phyloP scores from a whole-genome alignment of 805 yeast genomes.

The Schwanniomyces vanrijiae region DNA sequence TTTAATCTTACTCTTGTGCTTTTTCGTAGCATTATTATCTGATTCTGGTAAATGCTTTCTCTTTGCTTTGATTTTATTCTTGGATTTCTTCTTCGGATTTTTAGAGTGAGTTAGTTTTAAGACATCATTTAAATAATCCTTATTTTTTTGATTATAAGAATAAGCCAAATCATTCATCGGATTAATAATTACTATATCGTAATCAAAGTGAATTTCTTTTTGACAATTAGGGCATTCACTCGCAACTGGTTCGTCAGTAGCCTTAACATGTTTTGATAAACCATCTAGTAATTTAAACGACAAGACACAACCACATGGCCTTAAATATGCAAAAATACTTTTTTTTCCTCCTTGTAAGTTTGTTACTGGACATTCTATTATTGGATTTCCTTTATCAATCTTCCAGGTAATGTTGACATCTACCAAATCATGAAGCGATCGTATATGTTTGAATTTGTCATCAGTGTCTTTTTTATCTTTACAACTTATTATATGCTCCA shows the following conservation, averaged over 20 bases:
- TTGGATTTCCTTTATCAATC: conserved; percentile 5
- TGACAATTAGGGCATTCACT: conserved; percentile 35
- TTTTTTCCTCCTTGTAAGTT: conserved; percentile 15
- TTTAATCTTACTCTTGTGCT: background rate
- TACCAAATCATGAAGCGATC: conserved; percentile 24
- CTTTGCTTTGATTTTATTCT: background rate
- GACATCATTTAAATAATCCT: conserved; percentile 7
- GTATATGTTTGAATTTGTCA: conserved; percentile 19
- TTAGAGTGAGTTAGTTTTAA: conserved; percentile 26
- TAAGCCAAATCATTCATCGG: conserved; percentile 15
- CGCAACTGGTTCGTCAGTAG: conserved; percentile 6
- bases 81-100: conserved; percentile 12
- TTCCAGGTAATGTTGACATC: conserved; percentile 23
- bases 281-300: conserved; percentile 22
- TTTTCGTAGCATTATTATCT: background rate
- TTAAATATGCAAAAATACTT: conserved; percentile 24
- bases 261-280: conserved; percentile 9
- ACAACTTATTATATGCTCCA: conserved; percentile 52
- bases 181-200: conserved; percentile 34
- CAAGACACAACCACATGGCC: conserved; percentile 42
- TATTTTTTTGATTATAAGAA: conserved; percentile 13
- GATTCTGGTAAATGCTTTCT: background rate
- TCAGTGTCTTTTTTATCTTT: conserved; percentile 15
- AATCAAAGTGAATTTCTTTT: conserved; percentile 16
- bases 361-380: conserved; percentile 34